phyloP scores from a whole-genome alignment of 2,329 filamentous ascomycete genomes.

The Arthrobotrys sinensis region DNA sequence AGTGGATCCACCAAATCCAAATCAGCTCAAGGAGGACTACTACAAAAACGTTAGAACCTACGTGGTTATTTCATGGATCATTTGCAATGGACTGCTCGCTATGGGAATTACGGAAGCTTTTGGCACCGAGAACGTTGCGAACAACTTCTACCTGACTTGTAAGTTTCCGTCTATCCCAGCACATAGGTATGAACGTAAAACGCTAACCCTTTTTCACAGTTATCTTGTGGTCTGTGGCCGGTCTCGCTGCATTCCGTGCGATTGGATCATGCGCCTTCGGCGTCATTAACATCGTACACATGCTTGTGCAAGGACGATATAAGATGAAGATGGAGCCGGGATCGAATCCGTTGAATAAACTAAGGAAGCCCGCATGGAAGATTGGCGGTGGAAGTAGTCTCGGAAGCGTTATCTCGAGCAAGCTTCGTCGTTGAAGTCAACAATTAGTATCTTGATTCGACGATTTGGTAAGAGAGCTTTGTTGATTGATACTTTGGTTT shows the following conservation, averaged over 20 bases:
- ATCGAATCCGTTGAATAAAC: conserved; percentile 40
- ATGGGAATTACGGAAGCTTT: conserved; percentile 95
- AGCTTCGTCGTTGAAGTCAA: conserved; percentile 30
- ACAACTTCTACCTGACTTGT: conserved; percentile 88
- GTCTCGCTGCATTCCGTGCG: conserved; percentile 87
- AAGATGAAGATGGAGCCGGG: conserved; percentile 68
- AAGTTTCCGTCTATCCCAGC: conserved; percentile 35
- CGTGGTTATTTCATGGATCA: conserved; percentile 96
- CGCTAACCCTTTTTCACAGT: conserved; percentile 67
- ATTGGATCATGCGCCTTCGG: conserved; percentile 86
- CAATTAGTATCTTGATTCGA: not conserved
- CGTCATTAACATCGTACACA: conserved; percentile 85
- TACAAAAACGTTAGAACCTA: conserved; percentile 97
- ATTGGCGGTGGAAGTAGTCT: conserved; percentile 53
- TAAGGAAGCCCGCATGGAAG: conserved; percentile 52
- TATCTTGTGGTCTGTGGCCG: conserved; percentile 92
- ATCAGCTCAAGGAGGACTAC: conserved; percentile 96
- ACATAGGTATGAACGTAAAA: not conserved
- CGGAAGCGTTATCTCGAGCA: conserved; percentile 59
- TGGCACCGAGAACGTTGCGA: conserved; percentile 77
- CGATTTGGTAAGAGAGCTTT: not conserved
- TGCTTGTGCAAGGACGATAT: conserved; percentile 87
- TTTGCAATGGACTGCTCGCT: conserved; percentile 89
- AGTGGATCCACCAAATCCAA: conserved; percentile 75
- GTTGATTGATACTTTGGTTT: not conserved